These are phyloP conservation scores for Suillus plorans DNA, from an alignment of 768 basidiomycete species.

Conservation along the genomic window DNA sequence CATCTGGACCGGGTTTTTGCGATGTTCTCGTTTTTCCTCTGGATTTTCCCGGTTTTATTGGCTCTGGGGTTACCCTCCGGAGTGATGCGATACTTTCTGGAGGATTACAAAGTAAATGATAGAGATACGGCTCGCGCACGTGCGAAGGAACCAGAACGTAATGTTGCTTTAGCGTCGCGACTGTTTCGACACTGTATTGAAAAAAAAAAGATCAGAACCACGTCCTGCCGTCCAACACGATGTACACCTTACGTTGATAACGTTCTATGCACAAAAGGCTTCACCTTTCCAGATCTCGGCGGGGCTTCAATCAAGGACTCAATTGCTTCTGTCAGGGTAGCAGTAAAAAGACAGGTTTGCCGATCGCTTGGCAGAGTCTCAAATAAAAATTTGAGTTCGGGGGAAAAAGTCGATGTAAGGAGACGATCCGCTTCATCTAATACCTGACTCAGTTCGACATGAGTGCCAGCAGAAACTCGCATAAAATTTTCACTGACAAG, in stretches of 20 bases:
- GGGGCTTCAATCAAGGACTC: constrained; percentile 70
- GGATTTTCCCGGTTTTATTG: constrained; percentile 33
- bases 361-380: constrained; percentile 73
- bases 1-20: constrained; percentile 29
- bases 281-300: constrained; percentile 80
- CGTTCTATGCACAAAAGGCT: constrained; percentile 84
- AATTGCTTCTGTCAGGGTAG: constrained; percentile 87
- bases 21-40: constrained; percentile 28
- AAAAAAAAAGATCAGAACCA: constrained; percentile 11
- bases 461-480: not conserved
- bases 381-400: constrained; percentile 81
- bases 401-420: constrained; percentile 83
- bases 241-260: constrained; percentile 57
- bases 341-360: constrained; percentile 97
- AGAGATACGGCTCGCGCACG: constrained; percentile 90
- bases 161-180: constrained; percentile 81
- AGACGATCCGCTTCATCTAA: constrained; percentile 97
- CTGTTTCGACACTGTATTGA: constrained; percentile 75
- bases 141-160: constrained; percentile 95
- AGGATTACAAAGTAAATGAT: constrained; percentile 85
- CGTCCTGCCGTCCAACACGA: not conserved
- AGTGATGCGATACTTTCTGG: constrained; percentile 74
- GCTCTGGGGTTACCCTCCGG: constrained; percentile 62
- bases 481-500: constrained; percentile 51
- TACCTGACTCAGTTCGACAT: constrained; percentile 48